Percentiles rank a stretch among this genome's conserved stretches.
Conservation (phyloP, 768 basidiomycete genomes). For the Hericium alpestre region DNA sequence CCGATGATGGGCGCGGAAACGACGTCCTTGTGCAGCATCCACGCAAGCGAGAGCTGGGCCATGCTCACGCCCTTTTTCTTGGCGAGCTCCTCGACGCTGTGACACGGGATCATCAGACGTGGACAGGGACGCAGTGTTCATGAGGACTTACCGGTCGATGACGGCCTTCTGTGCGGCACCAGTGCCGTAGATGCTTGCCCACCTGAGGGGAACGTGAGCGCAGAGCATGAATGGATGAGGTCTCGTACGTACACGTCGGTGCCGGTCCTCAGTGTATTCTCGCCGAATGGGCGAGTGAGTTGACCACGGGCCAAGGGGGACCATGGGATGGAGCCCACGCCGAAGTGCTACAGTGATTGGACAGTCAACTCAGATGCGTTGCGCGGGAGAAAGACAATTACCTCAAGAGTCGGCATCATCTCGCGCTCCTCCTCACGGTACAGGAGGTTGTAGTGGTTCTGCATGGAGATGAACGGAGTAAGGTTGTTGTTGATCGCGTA, state of each 20-base stretch:
- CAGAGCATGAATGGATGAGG: background rate
- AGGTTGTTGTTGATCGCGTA: conserved; percentile 23
- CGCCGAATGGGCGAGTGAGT: background rate
- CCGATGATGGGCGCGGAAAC: background rate
- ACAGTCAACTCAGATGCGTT: background rate
- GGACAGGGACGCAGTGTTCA: background rate
- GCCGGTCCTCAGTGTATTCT: background rate
- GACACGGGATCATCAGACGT: background rate
- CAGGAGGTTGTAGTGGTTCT: conserved; percentile 26
- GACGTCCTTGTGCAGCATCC: conserved; percentile 16
- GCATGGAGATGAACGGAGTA: conserved; percentile 28
- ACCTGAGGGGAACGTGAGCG: background rate
- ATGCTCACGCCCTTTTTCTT: conserved; percentile 23
- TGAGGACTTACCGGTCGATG: background rate
- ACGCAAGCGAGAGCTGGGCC: conserved; percentile 27
- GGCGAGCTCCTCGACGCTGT: conserved; percentile 22
- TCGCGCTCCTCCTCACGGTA: conserved; percentile 29
- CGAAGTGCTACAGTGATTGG: background rate
- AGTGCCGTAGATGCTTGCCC: background rate
- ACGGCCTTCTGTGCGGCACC: background rate
- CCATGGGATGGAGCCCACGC: conserved; percentile 2
- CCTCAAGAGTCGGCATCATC: conserved; percentile 20
- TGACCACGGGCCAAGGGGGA: conserved; percentile 1
- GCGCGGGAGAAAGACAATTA: background rate
- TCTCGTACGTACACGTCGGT: background rate